Percentiles rank a stretch among this genome's conserved stretches.
These are phyloP conservation scores for Penicillium nucicola DNA, from an alignment of 495 filamentous ascomycete genomes.

Conservation along the genomic window DNA sequence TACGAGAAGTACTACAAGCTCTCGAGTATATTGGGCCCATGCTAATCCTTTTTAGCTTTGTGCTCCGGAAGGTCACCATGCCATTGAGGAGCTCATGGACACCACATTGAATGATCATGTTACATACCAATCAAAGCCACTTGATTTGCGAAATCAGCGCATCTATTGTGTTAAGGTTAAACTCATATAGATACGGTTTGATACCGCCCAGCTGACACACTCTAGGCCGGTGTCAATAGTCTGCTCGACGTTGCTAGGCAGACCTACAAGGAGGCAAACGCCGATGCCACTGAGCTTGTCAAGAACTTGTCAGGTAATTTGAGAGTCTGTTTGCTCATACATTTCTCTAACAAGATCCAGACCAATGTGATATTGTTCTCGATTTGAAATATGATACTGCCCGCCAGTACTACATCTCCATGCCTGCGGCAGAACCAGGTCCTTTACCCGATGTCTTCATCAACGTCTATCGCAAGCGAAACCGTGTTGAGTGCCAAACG, in stretches of 20 bases:
- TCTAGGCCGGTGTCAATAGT: conserved; percentile 76
- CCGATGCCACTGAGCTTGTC: conserved; percentile 70
- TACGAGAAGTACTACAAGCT: conserved; percentile 52
- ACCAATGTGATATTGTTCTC: conserved; percentile 54
- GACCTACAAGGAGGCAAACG: conserved; percentile 79
- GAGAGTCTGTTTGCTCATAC: neutral
- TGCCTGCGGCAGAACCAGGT: conserved; percentile 62
- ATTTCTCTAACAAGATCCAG: conserved; percentile 35
- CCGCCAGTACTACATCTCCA: conserved; percentile 77
- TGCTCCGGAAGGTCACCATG: conserved; percentile 53
- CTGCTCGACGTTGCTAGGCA: conserved; percentile 84
- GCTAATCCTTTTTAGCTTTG: conserved; percentile 51
- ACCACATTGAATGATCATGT: conserved; percentile 78
- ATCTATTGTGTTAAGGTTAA: conserved; percentile 85
- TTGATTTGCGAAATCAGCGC: conserved; percentile 87
- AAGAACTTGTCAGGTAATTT: conserved; percentile 55
- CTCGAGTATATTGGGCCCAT: neutral
- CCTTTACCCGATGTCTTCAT: conserved; percentile 69
- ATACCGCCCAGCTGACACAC: conserved; percentile 8
- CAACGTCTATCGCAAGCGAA: conserved; percentile 70
- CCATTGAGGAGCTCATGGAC: conserved; percentile 62
- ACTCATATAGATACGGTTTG: neutral
- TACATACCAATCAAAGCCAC: conserved; percentile 70
- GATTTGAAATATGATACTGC: conserved; percentile 73
- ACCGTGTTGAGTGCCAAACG: conserved; percentile 79